Evolutionary conservation across 2,329 filamentous ascomycete genomes (phyloP).

Genomic region (Calonectria honghensis): DNA sequence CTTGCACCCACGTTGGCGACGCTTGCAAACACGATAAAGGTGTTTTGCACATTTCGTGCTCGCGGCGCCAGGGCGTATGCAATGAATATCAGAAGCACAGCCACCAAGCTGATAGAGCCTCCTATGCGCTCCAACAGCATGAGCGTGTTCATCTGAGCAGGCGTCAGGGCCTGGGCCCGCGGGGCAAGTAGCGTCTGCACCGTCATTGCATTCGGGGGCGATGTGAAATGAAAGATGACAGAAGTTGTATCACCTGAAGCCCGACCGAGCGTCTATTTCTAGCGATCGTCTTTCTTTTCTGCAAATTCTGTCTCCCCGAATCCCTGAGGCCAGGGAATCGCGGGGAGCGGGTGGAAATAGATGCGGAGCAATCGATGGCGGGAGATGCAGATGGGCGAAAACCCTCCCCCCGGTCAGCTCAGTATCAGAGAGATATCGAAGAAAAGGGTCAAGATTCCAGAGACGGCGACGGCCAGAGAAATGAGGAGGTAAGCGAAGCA

Average conservation of each 20-base stretch:
- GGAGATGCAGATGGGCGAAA: background rate
- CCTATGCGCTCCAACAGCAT: conserved; percentile 72
- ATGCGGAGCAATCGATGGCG: background rate
- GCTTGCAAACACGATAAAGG: conserved; percentile 77
- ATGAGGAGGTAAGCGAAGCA: background rate
- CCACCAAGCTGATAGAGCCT: conserved; percentile 71
- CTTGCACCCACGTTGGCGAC: conserved; percentile 76
- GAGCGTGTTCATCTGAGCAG: conserved; percentile 63
- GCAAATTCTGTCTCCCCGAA: background rate
- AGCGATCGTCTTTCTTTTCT: background rate
- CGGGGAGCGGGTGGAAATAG: conserved; percentile 8
- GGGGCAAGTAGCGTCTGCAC: conserved; percentile 43
- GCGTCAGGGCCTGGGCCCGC: conserved; percentile 57
- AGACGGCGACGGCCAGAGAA: background rate
- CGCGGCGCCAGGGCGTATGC: conserved; percentile 71
- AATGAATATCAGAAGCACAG: conserved; percentile 71
- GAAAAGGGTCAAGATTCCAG: background rate
- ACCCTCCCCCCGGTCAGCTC: background rate
- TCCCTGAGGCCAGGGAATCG: conserved; percentile 9
- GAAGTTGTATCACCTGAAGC: conserved; percentile 24
- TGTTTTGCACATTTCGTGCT: conserved; percentile 76
- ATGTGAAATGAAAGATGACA: background rate
- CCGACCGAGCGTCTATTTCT: background rate
- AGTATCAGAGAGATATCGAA: background rate
- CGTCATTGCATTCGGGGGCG: conserved; percentile 36